Base-by-base conservation (phyloP, 768 basidiomycete genomes). In the Epithele typhae region DNA sequence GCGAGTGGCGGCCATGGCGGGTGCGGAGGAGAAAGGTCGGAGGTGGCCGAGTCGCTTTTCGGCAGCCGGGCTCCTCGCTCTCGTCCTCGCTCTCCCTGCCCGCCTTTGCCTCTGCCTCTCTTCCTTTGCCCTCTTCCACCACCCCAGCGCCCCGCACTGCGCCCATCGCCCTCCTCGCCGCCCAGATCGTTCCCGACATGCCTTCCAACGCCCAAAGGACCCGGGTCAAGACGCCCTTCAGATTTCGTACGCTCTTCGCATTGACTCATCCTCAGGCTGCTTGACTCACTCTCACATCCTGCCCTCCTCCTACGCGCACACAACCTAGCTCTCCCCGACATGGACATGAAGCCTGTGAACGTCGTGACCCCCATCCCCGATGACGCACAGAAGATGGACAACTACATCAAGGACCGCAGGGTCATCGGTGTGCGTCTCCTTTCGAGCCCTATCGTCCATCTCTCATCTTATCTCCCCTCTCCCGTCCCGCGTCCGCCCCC, bases 351-450 rank as follows among this genome's bases (percentile, higher is more conserved):
- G 40, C 23, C 27, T 25, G 18, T 9, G 30, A 61, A 52, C 37
- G 40, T 43, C 61, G 71, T 80, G 23, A 77, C 82, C 1, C 82
- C 84, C 39, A 70, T 78, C 64, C 82, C 84, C 40, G 77, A 82
- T 41, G 84, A 87, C 65, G 73, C 72, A 41, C 70, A 74, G 34
- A 76, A 78, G 52, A 74, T 87, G 53, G 74, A 80, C 58, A 73
- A 78, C 56, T 88, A 86, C 72, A 82, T 91, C 68, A 80, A 84
- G 62, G 88, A 92, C 68, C 75, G 82, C 40, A 80, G 88, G 42
- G 87, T 91, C 67, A 73, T 85, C 40, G 86, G 86, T 42, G 86
- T 88, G 75, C 52, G 82, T 73, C 34, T 30, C 38, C 18, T 43
- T 25, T 42, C 40, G 34, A 8, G 24, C 18, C 35, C 44, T 23